phyloP scores from a whole-genome alignment of 2,329 filamentous ascomycete genomes.

The Rhinocladiella similis region DNA sequence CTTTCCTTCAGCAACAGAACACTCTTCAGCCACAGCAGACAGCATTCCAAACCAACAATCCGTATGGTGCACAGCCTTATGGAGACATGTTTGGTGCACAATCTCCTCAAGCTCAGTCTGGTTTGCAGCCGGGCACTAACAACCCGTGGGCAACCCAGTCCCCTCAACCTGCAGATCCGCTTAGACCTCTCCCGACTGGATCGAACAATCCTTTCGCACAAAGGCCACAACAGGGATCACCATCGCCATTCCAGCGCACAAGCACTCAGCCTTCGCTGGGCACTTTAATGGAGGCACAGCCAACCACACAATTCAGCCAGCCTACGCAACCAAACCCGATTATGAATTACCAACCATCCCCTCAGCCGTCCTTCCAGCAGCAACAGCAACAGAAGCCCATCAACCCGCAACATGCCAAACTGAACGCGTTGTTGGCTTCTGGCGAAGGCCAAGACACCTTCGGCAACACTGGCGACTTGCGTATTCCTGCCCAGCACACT shows the following conservation, averaged over 20 bases:
- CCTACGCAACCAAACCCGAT: slow-evolving; percentile 55
- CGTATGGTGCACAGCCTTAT: slow-evolving; percentile 56
- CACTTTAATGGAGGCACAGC: slow-evolving; percentile 80
- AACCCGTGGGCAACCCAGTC: slow-evolving; percentile 82
- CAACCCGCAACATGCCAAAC: slow-evolving; percentile 66
- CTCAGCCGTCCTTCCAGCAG: slow-evolving; percentile 46
- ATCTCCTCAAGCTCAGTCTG: slow-evolving; percentile 47
- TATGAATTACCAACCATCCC: slow-evolving; percentile 47
- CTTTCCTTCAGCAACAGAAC: slow-evolving; percentile 51
- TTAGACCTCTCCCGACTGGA: slow-evolving; percentile 84
- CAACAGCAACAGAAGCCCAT: slow-evolving; percentile 37
- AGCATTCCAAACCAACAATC: slow-evolving; percentile 57
- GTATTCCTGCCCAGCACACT: slow-evolving; percentile 94
- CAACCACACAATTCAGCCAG: slow-evolving; percentile 59
- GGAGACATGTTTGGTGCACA: slow-evolving; percentile 38
- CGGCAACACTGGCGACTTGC: slow-evolving; percentile 92
- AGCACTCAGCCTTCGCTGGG: slow-evolving; percentile 70
- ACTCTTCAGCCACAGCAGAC: slow-evolving; percentile 61
- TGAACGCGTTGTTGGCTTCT: slow-evolving; percentile 81
- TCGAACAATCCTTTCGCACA: slow-evolving; percentile 95
- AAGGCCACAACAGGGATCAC: slow-evolving; percentile 22
- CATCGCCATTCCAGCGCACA: slow-evolving; percentile 60
- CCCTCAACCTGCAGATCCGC: slow-evolving; percentile 59
- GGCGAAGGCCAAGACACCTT: slow-evolving; percentile 97
- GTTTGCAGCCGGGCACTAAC: slow-evolving; percentile 77